Percentiles rank a stretch among this genome's conserved stretches.
Evolutionary conservation across 768 basidiomycete species (phyloP).

Genomic region (Lactarius quietus): DNA sequence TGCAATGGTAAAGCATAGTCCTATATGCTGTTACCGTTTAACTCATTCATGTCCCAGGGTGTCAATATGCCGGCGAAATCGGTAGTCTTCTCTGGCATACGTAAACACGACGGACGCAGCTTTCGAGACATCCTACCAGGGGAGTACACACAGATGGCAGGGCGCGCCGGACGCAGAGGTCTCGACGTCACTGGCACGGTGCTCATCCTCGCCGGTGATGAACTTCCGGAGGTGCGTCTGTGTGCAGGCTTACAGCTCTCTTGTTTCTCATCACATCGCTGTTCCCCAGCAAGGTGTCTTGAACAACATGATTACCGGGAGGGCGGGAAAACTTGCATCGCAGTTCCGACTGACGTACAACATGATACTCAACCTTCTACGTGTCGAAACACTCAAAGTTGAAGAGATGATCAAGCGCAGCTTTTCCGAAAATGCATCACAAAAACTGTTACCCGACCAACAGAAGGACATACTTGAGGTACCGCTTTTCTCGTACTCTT

Average conservation of each 20-base stretch:
- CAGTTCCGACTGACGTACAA: slow-evolving; percentile 99
- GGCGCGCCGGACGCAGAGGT: slow-evolving; percentile 93
- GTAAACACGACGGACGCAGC: slow-evolving; percentile 91
- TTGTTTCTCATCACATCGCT: neutral
- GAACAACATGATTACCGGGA: slow-evolving; percentile 90
- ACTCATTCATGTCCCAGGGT: slow-evolving; percentile 51
- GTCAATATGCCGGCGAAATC: slow-evolving; percentile 99
- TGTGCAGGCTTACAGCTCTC: neutral
- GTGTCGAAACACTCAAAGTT: slow-evolving; percentile 92
- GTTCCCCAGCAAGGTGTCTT: slow-evolving; percentile 65
- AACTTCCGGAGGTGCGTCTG: slow-evolving; percentile 73
- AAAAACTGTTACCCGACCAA: slow-evolving; percentile 87
- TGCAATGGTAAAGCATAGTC: slow-evolving; percentile 71
- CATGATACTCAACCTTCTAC: slow-evolving; percentile 95
- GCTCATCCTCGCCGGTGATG: slow-evolving; percentile 79
- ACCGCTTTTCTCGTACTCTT: slow-evolving; percentile 27
- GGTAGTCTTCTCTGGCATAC: slow-evolving; percentile 92
- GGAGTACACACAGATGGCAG: slow-evolving; percentile 99
- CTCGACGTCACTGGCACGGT: slow-evolving; percentile 95
- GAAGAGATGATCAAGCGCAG: slow-evolving; percentile 99
- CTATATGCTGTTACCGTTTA: slow-evolving; percentile 13
- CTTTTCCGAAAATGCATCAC: slow-evolving; percentile 97
- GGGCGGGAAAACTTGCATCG: slow-evolving; percentile 85
- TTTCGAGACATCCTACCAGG: slow-evolving; percentile 91
- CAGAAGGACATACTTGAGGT: slow-evolving; percentile 86